Conservation (phyloP, 1,284 basidiomycete species). For the Grifola frondosa region DNA sequence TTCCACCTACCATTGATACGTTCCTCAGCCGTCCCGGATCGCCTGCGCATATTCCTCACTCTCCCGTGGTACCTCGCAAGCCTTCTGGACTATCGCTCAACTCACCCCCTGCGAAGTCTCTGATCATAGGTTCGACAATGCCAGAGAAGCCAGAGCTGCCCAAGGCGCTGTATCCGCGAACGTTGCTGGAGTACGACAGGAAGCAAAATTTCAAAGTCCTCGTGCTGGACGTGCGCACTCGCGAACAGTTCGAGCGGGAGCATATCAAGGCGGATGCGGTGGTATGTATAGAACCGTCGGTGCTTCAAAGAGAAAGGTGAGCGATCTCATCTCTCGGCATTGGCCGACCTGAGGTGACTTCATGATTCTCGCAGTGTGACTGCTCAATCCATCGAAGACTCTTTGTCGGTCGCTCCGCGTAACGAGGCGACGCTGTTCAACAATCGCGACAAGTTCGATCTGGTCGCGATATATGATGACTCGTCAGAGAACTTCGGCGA, state of each 20-base stretch:
- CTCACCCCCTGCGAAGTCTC: constrained; percentile 28
- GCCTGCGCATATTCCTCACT: constrained; percentile 37
- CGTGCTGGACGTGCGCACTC: constrained; percentile 79
- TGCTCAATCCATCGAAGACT: constrained; percentile 70
- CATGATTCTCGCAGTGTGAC: constrained; percentile 52
- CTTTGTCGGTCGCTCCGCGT: constrained; percentile 70
- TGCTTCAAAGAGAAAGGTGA: constrained; percentile 70
- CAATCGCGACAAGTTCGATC: constrained; percentile 84
- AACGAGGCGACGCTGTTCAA: constrained; percentile 73
- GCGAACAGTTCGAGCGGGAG: constrained; percentile 74
- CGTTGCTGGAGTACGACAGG: constrained; percentile 60
- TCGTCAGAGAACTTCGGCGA: constrained; percentile 59
- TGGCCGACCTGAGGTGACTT: too few relatives aligned
- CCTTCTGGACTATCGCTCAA: constrained; percentile 44
- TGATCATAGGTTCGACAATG: constrained; percentile 23
- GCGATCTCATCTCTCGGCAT: constrained; percentile 30
- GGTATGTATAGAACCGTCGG: constrained; percentile 85
- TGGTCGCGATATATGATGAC: constrained; percentile 88
- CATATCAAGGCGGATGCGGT: constrained; percentile 71
- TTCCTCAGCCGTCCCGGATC: constrained; percentile 64
- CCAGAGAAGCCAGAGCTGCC: constrained; percentile 46
- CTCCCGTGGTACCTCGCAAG: constrained; percentile 42
- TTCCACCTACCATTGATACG: constrained; percentile 54
- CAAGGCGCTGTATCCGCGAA: constrained; percentile 58
- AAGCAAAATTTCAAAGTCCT: constrained; percentile 64